phyloP scores from a whole-genome alignment of 805 yeast genomes.

The Ogataea methanolica region DNA sequence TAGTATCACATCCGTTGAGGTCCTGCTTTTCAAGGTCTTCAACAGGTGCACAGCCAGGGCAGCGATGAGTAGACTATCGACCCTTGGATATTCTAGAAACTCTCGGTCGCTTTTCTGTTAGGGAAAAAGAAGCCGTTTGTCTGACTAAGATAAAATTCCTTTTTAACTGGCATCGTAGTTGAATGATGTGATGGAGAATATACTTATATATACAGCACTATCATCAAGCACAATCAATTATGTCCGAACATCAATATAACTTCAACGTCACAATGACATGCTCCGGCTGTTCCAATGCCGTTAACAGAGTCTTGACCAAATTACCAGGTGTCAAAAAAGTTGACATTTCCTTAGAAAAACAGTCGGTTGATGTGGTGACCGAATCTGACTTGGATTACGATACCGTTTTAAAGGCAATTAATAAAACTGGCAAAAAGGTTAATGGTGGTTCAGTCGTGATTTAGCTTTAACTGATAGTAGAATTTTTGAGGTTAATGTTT shows the following conservation, averaged over 20 bases:
- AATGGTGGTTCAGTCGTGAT: slow-evolving; percentile 54
- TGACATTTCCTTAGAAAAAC: slow-evolving; percentile 73
- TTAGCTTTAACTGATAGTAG: slow-evolving; percentile 15
- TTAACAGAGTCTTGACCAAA: slow-evolving; percentile 65
- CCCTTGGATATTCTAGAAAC: too few species aligned
- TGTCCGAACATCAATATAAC: slow-evolving; percentile 62
- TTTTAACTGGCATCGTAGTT: too few species aligned
- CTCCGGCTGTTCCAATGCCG: slow-evolving; percentile 84
- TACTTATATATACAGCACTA: not conserved
- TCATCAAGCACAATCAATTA: slow-evolving; percentile 10
- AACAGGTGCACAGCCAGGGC: too few species aligned
- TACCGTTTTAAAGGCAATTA: slow-evolving; percentile 71
- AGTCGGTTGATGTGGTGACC: slow-evolving; percentile 75
- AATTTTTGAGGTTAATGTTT: not conserved
- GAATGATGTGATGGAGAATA: too few species aligned
- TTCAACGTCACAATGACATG: slow-evolving; percentile 85
- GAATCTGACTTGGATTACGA: slow-evolving; percentile 57
- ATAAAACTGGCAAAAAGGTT: slow-evolving; percentile 88
- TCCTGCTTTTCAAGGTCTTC: too few species aligned
- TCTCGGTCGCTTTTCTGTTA: too few species aligned
- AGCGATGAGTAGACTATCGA: too few species aligned
- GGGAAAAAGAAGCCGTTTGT: too few species aligned
- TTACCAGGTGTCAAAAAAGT: slow-evolving; percentile 70
- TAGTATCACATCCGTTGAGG: too few species aligned
- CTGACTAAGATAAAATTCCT: too few species aligned